Evolutionary conservation across 306 rosid species (phyloP), one percentile per base, ranked within the genome.

Genomic region (Bauhinia variegata): DNA sequence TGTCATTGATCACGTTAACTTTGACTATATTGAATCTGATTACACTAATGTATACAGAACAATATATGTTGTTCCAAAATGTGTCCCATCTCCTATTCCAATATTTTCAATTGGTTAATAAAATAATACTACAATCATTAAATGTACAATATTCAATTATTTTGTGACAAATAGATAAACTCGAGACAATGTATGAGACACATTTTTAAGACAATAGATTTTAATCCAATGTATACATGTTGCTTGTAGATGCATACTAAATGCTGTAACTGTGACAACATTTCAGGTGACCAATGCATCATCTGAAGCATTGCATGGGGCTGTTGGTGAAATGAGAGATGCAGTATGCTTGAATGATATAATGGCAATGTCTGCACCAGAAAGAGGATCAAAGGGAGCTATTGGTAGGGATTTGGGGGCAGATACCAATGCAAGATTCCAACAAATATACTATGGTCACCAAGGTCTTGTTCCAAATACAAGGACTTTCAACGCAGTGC

Each of bases 221-320:
- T n/a, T n/a, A n/a, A n/a, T n/a, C n/a, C n/a, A n/a, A n/a, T n/a
- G n/a, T n/a, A 31, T 60, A 55, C 6, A 70, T 48, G 34, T 34
- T 60, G 16, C 12, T 39, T 54, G 6, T 53, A 1, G 41, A 38
- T 13, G 4, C 54, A 42, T 15, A 39, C 51, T 39, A 61, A 57
- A 44, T 71, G 51, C 13, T 54, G 54, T 37, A 11, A 51, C 19
- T 60, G 42, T 49, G 19, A 23, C 60, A 18, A 57, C 5, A 31
- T 75, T 78, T 36, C 79, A 82, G 87, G 13, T 71, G 33, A 38
- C 44, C 38, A 49, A 17, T 11, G 47, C 71, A 23, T 71, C 84
- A 41, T 23, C 58, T 7, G 17, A 75, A 75, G 49, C 74, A 16
- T 50, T 71, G 23, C 71, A 54, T 23, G 59, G 65, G 34, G 48